phyloP scores from a whole-genome alignment of 352 stramenopile species.

The Phytophthora capsici region DNA sequence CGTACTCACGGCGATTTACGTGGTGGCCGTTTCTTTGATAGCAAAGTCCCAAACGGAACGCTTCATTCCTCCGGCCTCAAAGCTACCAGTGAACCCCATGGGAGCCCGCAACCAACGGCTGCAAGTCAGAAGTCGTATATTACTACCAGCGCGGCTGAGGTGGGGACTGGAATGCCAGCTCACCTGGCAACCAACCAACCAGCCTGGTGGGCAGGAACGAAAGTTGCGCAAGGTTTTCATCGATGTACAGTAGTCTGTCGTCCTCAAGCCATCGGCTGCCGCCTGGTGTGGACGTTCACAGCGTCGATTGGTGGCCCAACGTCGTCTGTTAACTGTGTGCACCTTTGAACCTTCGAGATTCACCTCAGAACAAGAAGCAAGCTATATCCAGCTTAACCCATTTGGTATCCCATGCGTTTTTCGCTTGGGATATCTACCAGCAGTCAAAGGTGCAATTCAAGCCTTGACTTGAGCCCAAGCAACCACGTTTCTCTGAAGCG shows the following conservation, averaged over 20 bases:
- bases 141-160: constrained; percentile 6
- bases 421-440: no score
- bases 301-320: neutral
- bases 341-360: constrained; percentile 15
- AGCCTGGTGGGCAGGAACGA: neutral
- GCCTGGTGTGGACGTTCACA: neutral
- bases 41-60: neutral
- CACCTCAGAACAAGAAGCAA: neutral
- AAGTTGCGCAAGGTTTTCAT: neutral
- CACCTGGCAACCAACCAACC: neutral
- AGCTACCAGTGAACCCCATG: constrained; percentile 23
- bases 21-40: neutral
- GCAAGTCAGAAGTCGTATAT: constrained; percentile 23
- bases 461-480: neutral
- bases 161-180: constrained; percentile 5
- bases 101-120: constrained; percentile 2
- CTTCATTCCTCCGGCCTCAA: constrained; percentile 15
- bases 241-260: no score
- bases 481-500: constrained; percentile 23
- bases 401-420: neutral
- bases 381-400: constrained; percentile 3
- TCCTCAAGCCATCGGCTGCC: neutral
- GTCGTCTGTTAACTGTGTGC: neutral
- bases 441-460: neutral
- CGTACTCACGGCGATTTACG: constrained; percentile 8